phyloP scores from a whole-genome alignment of 495 filamentous ascomycete genomes.

The Friedmanniomyces simplex region DNA sequence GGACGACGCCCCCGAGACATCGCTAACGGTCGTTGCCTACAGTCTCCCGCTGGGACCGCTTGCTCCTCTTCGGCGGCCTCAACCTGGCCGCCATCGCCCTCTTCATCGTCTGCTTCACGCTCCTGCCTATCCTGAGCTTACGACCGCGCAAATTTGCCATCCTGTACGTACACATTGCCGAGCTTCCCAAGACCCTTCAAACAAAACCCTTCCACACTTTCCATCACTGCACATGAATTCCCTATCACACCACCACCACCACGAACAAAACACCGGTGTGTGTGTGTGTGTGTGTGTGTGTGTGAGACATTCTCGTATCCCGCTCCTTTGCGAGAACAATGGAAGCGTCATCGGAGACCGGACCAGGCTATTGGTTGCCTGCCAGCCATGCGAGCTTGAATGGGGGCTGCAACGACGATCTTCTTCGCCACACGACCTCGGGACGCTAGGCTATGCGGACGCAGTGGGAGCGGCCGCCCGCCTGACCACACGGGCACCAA shows the following conservation, averaged over 20 bases:
- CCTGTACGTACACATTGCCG: constrained; percentile 57
- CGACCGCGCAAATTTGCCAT: constrained; percentile 90
- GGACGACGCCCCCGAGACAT: constrained; percentile 20
- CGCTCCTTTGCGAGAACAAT: not conserved
- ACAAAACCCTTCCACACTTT: not conserved
- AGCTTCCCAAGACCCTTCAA: too few species aligned
- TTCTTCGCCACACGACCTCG: constrained; percentile 13
- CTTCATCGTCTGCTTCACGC: constrained; percentile 82
- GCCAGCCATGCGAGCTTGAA: constrained; percentile 3
- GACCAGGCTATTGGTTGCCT: not conserved
- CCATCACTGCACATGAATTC: not conserved
- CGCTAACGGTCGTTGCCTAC: constrained; percentile 29
- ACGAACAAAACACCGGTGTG: not conserved
- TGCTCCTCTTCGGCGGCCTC: constrained; percentile 84
- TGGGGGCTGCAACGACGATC: not conserved
- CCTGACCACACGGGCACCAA: constrained; percentile 11
- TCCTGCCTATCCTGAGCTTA: constrained; percentile 69
- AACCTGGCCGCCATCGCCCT: constrained; percentile 83
- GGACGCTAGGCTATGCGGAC: constrained; percentile 8
- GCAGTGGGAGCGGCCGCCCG: constrained; percentile 16
- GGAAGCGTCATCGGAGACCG: constrained; percentile 11
- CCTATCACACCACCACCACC: not conserved
- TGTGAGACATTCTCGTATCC: constrained; percentile 13
- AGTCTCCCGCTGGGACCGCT: constrained; percentile 97
- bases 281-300: too few species aligned